Percentiles rank a stretch among this genome's conserved stretches.
These are phyloP conservation scores for Penicillium turbatum DNA, from an alignment of 495 filamentous ascomycete species.

Conservation along the genomic window DNA sequence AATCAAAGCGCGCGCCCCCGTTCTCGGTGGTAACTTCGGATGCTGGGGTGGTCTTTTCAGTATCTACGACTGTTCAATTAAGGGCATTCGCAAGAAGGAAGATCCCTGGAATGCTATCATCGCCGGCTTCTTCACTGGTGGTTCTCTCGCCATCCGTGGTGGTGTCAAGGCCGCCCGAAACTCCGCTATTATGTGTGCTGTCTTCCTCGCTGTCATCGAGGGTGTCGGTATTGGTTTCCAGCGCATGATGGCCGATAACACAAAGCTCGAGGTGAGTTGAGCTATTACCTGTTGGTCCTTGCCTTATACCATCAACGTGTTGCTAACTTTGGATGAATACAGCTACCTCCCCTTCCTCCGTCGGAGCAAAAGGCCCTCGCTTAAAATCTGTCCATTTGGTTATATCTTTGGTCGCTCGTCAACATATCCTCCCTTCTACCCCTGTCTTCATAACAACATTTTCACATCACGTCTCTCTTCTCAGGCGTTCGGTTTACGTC, in stretches of 20 bases:
- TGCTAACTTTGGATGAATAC: neutral
- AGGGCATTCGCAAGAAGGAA: conserved; percentile 92
- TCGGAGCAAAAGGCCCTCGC: conserved; percentile 41
- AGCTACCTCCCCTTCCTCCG: conserved; percentile 42
- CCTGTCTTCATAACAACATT: conserved; percentile 32
- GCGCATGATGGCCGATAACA: conserved; percentile 91
- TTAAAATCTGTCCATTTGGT: conserved; percentile 22
- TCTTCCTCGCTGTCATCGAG: conserved; percentile 92
- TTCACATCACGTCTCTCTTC: conserved; percentile 43
- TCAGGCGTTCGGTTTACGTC: conserved; percentile 44
- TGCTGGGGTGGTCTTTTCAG: conserved; percentile 95
- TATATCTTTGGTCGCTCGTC: conserved; percentile 10
- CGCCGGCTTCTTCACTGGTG: conserved; percentile 96
- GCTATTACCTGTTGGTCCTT: neutral
- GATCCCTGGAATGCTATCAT: conserved; percentile 96
- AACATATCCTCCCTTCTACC: conserved; percentile 13
- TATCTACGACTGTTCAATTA: conserved; percentile 95
- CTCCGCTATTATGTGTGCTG: conserved; percentile 91
- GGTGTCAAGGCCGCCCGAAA: conserved; percentile 85
- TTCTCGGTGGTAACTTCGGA: conserved; percentile 95
- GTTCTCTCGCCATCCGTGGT: conserved; percentile 83
- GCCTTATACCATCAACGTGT: neutral
- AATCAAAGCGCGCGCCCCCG: conserved; percentile 93
- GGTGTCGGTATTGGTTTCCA: conserved; percentile 97
- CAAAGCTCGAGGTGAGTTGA: conserved; percentile 66